Evolutionary conservation across 108 stramenopile genomes (phyloP).

Genomic region (Fragilaria crotonensis): DNA sequence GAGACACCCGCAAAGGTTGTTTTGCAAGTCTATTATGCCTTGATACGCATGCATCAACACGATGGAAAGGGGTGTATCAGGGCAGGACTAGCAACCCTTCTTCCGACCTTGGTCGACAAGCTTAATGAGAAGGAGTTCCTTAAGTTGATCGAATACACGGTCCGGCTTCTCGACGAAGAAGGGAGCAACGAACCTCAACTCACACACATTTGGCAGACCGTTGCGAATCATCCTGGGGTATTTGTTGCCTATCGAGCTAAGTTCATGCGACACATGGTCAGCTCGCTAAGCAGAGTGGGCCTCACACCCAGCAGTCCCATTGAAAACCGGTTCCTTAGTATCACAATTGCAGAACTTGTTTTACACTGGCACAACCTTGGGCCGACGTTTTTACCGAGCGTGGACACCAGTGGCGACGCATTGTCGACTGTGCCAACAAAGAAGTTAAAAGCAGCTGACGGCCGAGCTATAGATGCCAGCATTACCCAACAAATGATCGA

Average conservation of each 20-base stretch:
- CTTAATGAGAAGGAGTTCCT: slow-evolving; percentile 48
- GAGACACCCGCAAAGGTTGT: slow-evolving; percentile 80
- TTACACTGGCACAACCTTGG: slow-evolving; percentile 71
- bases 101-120: slow-evolving; percentile 67
- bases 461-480: not conserved
- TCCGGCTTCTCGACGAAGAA: slow-evolving; percentile 90
- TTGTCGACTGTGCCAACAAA: not conserved
- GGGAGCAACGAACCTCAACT: slow-evolving; percentile 82
- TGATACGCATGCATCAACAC: slow-evolving; percentile 73
- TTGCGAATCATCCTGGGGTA: slow-evolving; percentile 63
- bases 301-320: slow-evolving; percentile 59
- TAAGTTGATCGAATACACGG: slow-evolving; percentile 72
- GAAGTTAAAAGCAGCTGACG: not conserved
- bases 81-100: slow-evolving; percentile 73
- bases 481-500: not conserved
- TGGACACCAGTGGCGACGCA: not conserved
- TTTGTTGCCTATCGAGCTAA: slow-evolving; percentile 51
- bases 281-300: slow-evolving; percentile 71
- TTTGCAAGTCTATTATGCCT: slow-evolving; percentile 77
- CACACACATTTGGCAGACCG: slow-evolving; percentile 82
- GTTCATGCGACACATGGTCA: slow-evolving; percentile 81
- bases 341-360: slow-evolving; percentile 75
- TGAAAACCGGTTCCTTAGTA: slow-evolving; percentile 65
- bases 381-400: not conserved
- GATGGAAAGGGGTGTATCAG: slow-evolving; percentile 74